A percentile compares a stretch with the other conserved stretches of the same genome.
These are phyloP conservation scores for Pseudocercospora cruenta DNA, from an alignment of 2,329 filamentous ascomycete genomes.

Conservation along the genomic window DNA sequence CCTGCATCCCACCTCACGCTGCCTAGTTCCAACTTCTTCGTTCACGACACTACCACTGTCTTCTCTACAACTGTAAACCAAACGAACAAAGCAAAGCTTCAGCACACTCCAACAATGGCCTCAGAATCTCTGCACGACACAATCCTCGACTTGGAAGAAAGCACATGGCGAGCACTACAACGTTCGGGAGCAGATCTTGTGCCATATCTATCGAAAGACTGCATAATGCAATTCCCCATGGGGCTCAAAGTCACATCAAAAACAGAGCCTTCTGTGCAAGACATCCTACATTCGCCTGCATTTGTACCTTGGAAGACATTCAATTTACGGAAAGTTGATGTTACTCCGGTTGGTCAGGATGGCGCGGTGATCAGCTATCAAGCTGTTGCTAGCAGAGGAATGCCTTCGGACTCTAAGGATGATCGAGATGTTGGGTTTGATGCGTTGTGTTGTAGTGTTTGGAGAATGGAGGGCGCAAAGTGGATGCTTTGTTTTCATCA, in stretches of 20 bases:
- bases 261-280: slow-evolving; percentile 32
- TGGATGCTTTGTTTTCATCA: slow-evolving; percentile 38
- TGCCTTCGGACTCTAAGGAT: slow-evolving; percentile 23
- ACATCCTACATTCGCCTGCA: slow-evolving; percentile 33
- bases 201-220: slow-evolving; percentile 34
- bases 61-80: not conserved
- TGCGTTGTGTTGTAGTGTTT: slow-evolving; percentile 36
- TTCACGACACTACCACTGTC: not conserved
- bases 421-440: slow-evolving; percentile 32
- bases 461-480: slow-evolving; percentile 32
- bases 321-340: slow-evolving; percentile 33
- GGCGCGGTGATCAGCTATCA: slow-evolving; percentile 36
- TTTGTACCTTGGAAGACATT: slow-evolving; percentile 38
- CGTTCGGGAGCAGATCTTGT: slow-evolving; percentile 29
- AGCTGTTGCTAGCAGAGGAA: slow-evolving; percentile 31
- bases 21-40: not conserved
- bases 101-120: not conserved
- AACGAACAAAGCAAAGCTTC: not conserved
- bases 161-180: slow-evolving; percentile 36
- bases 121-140: slow-evolving; percentile 21
- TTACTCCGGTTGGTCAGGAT: slow-evolving; percentile 30
- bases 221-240: slow-evolving; percentile 33
- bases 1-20: not conserved
- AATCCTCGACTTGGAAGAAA: slow-evolving; percentile 35
- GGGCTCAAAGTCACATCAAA: slow-evolving; percentile 34